Evolutionary conservation across 1,284 basidiomycete genomes (phyloP).

Genomic region (Fistulina hepatica): DNA sequence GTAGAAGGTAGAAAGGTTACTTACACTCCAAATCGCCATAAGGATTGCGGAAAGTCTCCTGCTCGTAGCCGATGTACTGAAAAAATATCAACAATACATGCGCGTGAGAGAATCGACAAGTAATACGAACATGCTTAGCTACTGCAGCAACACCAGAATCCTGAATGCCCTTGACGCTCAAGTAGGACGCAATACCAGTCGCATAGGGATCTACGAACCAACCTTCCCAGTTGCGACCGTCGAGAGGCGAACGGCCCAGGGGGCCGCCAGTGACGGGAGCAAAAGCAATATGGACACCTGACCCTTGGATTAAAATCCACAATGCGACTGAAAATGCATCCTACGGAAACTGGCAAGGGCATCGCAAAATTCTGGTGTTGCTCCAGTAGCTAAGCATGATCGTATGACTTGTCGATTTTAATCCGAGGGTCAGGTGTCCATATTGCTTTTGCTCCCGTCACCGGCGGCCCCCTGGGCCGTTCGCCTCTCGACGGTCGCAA

Average conservation of each 20-base stretch:
- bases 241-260: too few relatives aligned
- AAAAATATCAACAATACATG: neutral
- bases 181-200: slow-evolving; percentile 48
- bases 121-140: slow-evolving; percentile 38
- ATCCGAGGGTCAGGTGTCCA: neutral
- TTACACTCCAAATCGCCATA: too few relatives aligned
- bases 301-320: neutral
- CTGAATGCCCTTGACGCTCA: slow-evolving; percentile 37
- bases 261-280: slow-evolving; percentile 12
- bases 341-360: too few relatives aligned
- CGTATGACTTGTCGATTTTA: neutral
- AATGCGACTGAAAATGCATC: slow-evolving; percentile 8
- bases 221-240: too few relatives aligned
- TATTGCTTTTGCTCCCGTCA: slow-evolving; percentile 6
- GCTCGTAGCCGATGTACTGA: slow-evolving; percentile 45
- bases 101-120: neutral
- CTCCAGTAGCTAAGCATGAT: too few relatives aligned
- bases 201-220: slow-evolving; percentile 55
- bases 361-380: too few relatives aligned
- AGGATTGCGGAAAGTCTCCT: slow-evolving; percentile 42
- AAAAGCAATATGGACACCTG: neutral
- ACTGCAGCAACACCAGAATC: slow-evolving; percentile 18
- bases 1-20: too few relatives aligned
- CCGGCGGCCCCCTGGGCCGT: slow-evolving; percentile 19
- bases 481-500: too few relatives aligned